A percentile compares a stretch with the other conserved stretches of the same genome.
phyloP scores from a whole-genome alignment of 2,329 filamentous ascomycete genomes.

The Fusarium sp. region DNA sequence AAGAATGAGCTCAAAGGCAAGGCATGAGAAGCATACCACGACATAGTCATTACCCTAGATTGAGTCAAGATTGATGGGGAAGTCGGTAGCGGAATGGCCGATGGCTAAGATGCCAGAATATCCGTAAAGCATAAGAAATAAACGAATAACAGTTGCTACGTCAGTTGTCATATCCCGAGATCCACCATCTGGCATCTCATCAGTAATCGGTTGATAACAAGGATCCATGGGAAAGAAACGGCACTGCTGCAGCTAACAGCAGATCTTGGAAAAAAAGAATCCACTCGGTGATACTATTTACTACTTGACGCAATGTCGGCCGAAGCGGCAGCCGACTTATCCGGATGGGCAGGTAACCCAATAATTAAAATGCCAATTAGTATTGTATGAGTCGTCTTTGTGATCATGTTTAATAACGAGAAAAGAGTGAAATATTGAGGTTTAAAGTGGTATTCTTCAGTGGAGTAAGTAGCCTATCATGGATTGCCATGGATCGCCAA shows the following conservation, averaged over 20 bases:
- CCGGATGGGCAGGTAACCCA: neutral
- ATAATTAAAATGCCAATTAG: neutral
- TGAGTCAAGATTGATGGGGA: constrained; percentile 8
- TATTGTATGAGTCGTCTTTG: neutral
- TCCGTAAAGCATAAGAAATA: constrained; percentile 3
- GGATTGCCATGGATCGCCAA: constrained; percentile 35
- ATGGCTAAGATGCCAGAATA: constrained; percentile 1
- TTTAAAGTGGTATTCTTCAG: constrained; percentile 13
- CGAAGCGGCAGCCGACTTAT: constrained; percentile 26
- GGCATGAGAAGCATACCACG: neutral
- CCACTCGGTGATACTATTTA: constrained; percentile 22
- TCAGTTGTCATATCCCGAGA: constrained; percentile 3
- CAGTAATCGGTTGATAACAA: constrained; percentile 18
- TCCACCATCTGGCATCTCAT: constrained; percentile 16
- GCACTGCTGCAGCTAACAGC: constrained; percentile 23
- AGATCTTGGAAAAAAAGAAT: constrained; percentile 29
- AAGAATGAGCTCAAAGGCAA: neutral
- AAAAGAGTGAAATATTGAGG: neutral
- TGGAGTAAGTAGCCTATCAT: constrained; percentile 35
- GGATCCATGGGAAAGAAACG: constrained; percentile 21
- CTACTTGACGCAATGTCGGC: constrained; percentile 15
- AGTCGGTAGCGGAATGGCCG: constrained; percentile 1
- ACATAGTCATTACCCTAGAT: neutral
- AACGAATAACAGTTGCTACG: neutral
- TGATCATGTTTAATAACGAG: constrained; percentile 7